phyloP scores from a whole-genome alignment of 768 basidiomycete species.

The Pulveroboletus sp. region DNA sequence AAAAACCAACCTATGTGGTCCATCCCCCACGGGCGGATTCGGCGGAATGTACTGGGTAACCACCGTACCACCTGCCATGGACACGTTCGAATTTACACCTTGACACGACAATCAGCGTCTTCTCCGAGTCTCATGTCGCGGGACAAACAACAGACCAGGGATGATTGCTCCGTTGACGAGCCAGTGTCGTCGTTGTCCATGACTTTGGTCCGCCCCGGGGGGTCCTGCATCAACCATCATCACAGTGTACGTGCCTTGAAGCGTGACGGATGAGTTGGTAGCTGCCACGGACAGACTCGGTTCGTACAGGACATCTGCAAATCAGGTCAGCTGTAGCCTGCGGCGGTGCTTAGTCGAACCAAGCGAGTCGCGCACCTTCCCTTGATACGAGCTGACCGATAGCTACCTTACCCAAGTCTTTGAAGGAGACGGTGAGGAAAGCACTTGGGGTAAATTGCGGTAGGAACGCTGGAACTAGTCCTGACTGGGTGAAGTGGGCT shows the following conservation, averaged over 20 bases:
- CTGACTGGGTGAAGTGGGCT: conserved; percentile 64
- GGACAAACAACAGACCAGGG: conserved; percentile 32
- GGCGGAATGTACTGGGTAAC: conserved; percentile 74
- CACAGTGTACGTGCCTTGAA: conserved; percentile 59
- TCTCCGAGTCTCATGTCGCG: background rate
- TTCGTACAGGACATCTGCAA: conserved; percentile 51
- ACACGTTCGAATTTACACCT: conserved; percentile 35
- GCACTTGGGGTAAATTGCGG: conserved; percentile 59
- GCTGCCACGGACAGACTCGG: conserved; percentile 55
- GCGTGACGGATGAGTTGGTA: conserved; percentile 43
- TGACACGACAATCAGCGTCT: background rate
- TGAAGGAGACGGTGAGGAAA: conserved; percentile 50
- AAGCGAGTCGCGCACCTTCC: conserved; percentile 45
- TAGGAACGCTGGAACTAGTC: conserved; percentile 62
- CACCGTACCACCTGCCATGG: conserved; percentile 40
- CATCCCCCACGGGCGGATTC: conserved; percentile 63
- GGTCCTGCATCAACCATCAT: conserved; percentile 74
- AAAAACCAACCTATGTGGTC: conserved; percentile 66
- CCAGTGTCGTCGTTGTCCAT: conserved; percentile 77
- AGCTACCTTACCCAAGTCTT: conserved; percentile 45
- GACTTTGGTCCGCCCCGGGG: conserved; percentile 56
- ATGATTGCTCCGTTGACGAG: conserved; percentile 65
- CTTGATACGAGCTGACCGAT: conserved; percentile 59
- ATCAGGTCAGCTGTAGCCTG: background rate
- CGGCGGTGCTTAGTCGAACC: background rate